These are phyloP conservation scores for Drechslerella stenobrocha DNA, from an alignment of 2,329 filamentous ascomycete species.

Conservation along the genomic window DNA sequence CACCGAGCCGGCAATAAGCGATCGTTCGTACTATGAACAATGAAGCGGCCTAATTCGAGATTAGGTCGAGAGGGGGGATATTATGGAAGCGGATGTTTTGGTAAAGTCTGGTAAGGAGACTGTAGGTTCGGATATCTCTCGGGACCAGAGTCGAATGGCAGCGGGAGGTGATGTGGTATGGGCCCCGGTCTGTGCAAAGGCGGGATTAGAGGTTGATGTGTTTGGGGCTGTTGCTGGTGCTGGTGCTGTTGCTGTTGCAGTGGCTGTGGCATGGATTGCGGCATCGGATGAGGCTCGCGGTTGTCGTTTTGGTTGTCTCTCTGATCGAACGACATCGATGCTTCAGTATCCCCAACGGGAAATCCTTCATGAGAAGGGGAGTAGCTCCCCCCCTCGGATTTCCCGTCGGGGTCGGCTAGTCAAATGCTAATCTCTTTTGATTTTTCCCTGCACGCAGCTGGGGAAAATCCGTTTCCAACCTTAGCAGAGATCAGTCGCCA, in stretches of 20 bases:
- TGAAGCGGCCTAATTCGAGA: no score
- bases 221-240: slow-evolving; percentile 23
- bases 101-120: slow-evolving; percentile 35
- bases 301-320: slow-evolving; percentile 46
- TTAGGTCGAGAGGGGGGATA: neutral
- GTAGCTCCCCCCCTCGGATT: slow-evolving; percentile 50
- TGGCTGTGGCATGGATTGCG: slow-evolving; percentile 16
- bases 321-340: slow-evolving; percentile 48
- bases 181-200: slow-evolving; percentile 37
- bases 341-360: slow-evolving; percentile 48
- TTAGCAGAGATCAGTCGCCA: slow-evolving; percentile 92
- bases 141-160: slow-evolving; percentile 38
- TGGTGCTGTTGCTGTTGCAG: slow-evolving; percentile 2
- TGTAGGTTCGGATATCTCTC: slow-evolving; percentile 37
- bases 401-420: slow-evolving; percentile 49
- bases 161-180: slow-evolving; percentile 35
- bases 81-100: slow-evolving; percentile 32
- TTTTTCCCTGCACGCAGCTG: slow-evolving; percentile 81
- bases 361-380: slow-evolving; percentile 50
- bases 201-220: slow-evolving; percentile 40
- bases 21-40: no score
- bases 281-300: slow-evolving; percentile 38
- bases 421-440: slow-evolving; percentile 63
- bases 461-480: slow-evolving; percentile 85
- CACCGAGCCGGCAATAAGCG: neutral